A percentile compares a stretch with the other conserved stretches of the same genome.
Conservation (phyloP, 192 early-diverging fungal genomes). For the Spinellus fusiger region DNA sequence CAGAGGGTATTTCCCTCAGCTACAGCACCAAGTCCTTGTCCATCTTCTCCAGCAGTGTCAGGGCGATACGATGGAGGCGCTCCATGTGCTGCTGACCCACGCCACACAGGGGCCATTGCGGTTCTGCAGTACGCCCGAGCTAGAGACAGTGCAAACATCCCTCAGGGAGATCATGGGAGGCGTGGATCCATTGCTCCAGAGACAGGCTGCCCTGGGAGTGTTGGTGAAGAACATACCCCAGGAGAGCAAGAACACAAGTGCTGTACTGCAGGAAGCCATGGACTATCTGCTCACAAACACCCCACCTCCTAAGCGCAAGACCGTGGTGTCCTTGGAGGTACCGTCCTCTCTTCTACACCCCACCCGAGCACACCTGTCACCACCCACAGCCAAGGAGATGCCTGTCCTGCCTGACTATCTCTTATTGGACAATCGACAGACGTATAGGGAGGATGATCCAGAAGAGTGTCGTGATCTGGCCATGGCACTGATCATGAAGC, state of each 20-base stretch:
- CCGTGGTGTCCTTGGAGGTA: too few relatives aligned
- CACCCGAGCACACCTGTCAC: neutral
- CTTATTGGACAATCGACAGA: conserved; percentile 26
- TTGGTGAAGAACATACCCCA: neutral
- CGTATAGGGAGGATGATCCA: conserved; percentile 45
- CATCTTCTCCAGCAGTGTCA: neutral
- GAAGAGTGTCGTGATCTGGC: conserved; percentile 39
- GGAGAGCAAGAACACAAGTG: neutral
- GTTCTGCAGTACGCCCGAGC: neutral
- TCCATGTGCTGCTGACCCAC: conserved; percentile 2
- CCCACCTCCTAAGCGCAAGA: too few relatives aligned
- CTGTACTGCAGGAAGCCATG: too few relatives aligned
- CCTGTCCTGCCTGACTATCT: conserved; percentile 32
- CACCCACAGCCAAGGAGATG: neutral
- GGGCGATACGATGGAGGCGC: conserved; percentile 6
- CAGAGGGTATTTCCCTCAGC: too few relatives aligned
- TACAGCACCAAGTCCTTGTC: too few relatives aligned
- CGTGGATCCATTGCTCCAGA: neutral
- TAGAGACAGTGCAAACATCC: neutral
- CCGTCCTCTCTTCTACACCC: too few relatives aligned
- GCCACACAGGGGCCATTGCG: neutral
- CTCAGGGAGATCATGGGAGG: neutral
- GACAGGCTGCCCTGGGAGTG: neutral
- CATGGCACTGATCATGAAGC: conserved; percentile 24
- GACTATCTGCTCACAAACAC: too few relatives aligned